Conservation (phyloP, 257 asterid species). For the Linderniella brevidens region DNA sequence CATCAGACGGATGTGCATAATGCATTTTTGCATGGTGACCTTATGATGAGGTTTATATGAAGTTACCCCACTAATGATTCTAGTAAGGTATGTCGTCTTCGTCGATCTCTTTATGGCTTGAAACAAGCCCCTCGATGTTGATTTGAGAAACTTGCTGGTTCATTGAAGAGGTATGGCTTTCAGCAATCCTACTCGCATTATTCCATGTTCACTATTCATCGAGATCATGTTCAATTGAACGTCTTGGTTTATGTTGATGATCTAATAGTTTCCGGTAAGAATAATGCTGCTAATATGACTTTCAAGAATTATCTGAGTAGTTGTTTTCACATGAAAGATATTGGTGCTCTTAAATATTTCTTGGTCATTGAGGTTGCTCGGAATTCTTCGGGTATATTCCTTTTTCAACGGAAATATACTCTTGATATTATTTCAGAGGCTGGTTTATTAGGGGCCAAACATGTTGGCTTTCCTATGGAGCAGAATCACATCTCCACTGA, state of each 20-base stretch:
- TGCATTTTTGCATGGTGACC: background rate
- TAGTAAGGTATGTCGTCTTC: too few relatives aligned
- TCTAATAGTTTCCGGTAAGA: conserved; percentile 1
- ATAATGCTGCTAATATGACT: background rate
- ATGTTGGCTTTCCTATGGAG: background rate
- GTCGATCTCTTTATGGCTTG: too few relatives aligned
- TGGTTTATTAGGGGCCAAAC: background rate
- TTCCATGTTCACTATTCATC: background rate
- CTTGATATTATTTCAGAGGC: background rate
- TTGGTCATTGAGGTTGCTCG: conserved; percentile 6
- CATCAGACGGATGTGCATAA: conserved; percentile 10
- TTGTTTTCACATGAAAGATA: conserved; percentile 10
- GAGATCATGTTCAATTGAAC: background rate
- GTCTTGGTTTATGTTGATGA: conserved; percentile 10
- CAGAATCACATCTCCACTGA: background rate
- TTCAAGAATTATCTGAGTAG: conserved; percentile 1
- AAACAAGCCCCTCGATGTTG: too few relatives aligned
- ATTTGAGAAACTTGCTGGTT: too few relatives aligned
- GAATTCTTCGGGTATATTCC: background rate
- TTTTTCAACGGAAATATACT: conserved; percentile 1
- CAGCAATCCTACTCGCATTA: background rate
- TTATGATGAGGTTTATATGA: conserved; percentile 10
- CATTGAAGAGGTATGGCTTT: too few relatives aligned
- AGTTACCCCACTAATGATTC: background rate
- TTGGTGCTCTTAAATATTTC: conserved; percentile 6